phyloP scores from a whole-genome alignment of 1,284 basidiomycete genomes.

The Boletus subluridellus region DNA sequence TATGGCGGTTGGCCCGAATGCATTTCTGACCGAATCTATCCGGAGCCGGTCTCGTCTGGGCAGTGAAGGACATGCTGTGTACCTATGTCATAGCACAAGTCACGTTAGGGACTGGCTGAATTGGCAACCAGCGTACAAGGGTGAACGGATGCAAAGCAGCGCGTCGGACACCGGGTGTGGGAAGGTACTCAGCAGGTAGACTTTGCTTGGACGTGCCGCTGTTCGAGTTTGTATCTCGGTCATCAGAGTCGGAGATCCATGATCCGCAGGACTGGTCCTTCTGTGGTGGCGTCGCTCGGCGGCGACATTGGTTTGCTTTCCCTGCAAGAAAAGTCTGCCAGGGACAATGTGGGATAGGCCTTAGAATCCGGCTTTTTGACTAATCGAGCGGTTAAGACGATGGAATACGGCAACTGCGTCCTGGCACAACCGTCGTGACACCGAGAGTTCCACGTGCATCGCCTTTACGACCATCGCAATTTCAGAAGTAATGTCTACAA shows the following conservation, averaged over 20 bases:
- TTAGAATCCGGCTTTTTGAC: not conserved
- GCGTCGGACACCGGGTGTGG: slow-evolving; percentile 4
- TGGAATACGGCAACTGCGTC: too few species aligned
- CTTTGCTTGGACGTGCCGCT: not conserved
- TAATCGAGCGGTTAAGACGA: not conserved
- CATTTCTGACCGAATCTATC: not conserved
- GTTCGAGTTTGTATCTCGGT: not conserved
- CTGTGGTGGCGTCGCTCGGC: slow-evolving; percentile 11
- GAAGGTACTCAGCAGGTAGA: not conserved
- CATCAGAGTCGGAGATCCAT: not conserved
- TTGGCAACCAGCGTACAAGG: slow-evolving; percentile 14
- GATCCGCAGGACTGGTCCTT: slow-evolving; percentile 15
- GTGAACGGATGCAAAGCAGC: not conserved
- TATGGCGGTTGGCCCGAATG: slow-evolving; percentile 3
- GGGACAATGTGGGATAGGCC: not conserved
- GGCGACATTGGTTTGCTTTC: not conserved
- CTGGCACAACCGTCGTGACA: not conserved
- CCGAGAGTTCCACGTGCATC: not conserved
- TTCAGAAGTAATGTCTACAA: not conserved
- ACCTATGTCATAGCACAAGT: not conserved
- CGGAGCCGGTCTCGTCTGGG: not conserved
- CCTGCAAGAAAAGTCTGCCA: not conserved
- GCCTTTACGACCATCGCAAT: not conserved
- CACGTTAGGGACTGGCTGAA: slow-evolving; percentile 15
- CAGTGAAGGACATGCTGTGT: not conserved